phyloP scores from a whole-genome alignment of 148 eudicot species.

The Rhododendron simsii region DNA sequence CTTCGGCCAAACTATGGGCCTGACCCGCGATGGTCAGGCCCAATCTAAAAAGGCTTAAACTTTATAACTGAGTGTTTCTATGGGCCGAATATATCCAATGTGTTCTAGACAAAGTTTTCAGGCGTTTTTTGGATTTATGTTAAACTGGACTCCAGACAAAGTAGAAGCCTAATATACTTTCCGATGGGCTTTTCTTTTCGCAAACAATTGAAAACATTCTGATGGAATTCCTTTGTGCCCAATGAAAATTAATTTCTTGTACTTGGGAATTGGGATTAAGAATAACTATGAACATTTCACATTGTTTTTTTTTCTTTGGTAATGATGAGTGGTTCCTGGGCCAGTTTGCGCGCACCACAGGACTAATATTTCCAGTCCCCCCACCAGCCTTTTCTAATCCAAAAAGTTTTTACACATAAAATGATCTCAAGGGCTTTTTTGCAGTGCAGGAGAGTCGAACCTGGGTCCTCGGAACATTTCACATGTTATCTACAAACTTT shows the following conservation, averaged over 20 bases:
- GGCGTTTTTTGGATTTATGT: background rate
- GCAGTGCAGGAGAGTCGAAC: no score
- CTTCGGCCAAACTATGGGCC: background rate
- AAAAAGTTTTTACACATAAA: no score
- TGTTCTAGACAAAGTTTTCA: background rate
- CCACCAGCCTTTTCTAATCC: no score
- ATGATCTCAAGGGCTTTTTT: no score
- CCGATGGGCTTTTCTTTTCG: no score
- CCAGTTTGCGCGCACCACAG: no score
- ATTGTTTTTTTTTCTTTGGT: background rate
- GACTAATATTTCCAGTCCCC: no score
- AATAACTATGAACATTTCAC: background rate
- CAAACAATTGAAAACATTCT: no score
- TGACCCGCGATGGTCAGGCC: background rate
- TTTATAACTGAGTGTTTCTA: background rate
- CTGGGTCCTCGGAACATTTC: background rate
- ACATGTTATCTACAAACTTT: background rate
- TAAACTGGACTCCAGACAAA: background rate
- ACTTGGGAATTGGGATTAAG: background rate
- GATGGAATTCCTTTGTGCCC: background rate
- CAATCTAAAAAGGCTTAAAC: background rate
- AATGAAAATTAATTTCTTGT: background rate
- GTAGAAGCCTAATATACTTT: background rate
- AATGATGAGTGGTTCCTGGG: no score
- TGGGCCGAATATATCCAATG: no score